A percentile compares a stretch with the other conserved stretches of the same genome.
Conservation (phyloP, 805 yeast genomes). For the Crinitomyces ghanaensis region DNA sequence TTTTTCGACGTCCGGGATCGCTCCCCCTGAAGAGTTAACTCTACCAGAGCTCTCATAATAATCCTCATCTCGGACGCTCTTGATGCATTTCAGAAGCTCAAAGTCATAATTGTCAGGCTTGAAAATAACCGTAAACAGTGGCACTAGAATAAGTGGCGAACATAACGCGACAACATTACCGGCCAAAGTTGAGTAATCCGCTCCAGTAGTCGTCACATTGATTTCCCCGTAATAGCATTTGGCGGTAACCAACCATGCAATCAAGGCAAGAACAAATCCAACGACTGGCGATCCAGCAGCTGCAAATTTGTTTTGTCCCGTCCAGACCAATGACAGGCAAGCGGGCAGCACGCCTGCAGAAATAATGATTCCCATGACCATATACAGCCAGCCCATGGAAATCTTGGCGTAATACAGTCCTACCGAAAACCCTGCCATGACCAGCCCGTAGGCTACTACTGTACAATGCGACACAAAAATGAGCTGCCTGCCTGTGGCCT, state of each 20-base stretch:
- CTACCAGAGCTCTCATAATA: conserved; percentile 36
- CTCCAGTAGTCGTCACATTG: conserved; percentile 63
- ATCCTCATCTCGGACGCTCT: conserved; percentile 54
- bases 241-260: conserved; percentile 45
- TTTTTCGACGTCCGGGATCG: conserved; percentile 8
- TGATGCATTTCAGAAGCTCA: conserved; percentile 46
- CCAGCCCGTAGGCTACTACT: conserved; percentile 47
- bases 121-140: conserved; percentile 51
- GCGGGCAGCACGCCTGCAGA: conserved; percentile 80
- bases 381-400: conserved; percentile 78
- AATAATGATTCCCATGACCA: conserved; percentile 81
- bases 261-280: conserved; percentile 63
- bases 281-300: conserved; percentile 68
- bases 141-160: conserved; percentile 57
- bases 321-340: conserved; percentile 56
- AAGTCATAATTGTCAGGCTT: conserved; percentile 70
- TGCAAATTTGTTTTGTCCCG: conserved; percentile 51
- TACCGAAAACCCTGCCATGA: conserved; percentile 73
- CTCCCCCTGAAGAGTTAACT: conserved; percentile 5
- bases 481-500: conserved; percentile 62
- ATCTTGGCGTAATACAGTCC: conserved; percentile 75
- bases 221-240: conserved; percentile 34
- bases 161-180: conserved; percentile 79
- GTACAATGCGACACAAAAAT: conserved; percentile 57
- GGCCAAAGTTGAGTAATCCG: conserved; percentile 77